These are phyloP conservation scores for Saururus chinensis DNA, from an alignment of 164 flowering plant species.

Conservation along the genomic window DNA sequence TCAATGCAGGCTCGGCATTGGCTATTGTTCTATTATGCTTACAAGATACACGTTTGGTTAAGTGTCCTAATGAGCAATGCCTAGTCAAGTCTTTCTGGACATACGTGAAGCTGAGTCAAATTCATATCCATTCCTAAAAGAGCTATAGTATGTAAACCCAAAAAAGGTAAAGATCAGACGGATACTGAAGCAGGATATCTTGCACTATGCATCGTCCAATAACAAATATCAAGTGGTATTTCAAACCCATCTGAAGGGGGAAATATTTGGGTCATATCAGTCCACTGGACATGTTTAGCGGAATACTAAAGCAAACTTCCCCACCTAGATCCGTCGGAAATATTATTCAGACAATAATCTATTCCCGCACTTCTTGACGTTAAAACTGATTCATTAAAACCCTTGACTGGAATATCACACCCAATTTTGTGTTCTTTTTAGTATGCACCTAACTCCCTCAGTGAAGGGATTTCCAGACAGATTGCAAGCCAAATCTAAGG, in stretches of 20 bases:
- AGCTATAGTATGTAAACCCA: background rate
- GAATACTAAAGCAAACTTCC: conserved; percentile 45
- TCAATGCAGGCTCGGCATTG: too few relatives aligned
- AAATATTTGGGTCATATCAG: conserved; percentile 10
- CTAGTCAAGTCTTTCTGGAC: too few relatives aligned
- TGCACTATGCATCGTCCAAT: conserved; percentile 70
- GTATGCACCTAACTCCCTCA: background rate
- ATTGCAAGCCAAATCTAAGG: background rate
- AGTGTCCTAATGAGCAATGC: too few relatives aligned
- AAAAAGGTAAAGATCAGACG: conserved; percentile 17
- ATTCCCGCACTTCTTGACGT: too few relatives aligned
- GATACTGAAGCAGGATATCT: conserved; percentile 92
- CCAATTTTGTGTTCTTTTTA: background rate
- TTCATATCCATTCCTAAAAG: background rate
- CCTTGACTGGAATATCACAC: background rate
- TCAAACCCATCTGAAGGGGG: conserved; percentile 24
- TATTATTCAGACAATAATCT: background rate
- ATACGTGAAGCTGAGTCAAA: background rate
- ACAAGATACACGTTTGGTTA: too few relatives aligned
- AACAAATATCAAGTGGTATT: conserved; percentile 67
- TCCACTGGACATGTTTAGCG: conserved; percentile 9
- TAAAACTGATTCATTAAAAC: too few relatives aligned
- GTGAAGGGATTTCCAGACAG: conserved; percentile 23
- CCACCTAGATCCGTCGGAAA: conserved; percentile 70
- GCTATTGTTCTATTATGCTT: too few relatives aligned